Base-by-base conservation (phyloP, 1,284 basidiomycete species). In the Rhizoctonia solani region DNA sequence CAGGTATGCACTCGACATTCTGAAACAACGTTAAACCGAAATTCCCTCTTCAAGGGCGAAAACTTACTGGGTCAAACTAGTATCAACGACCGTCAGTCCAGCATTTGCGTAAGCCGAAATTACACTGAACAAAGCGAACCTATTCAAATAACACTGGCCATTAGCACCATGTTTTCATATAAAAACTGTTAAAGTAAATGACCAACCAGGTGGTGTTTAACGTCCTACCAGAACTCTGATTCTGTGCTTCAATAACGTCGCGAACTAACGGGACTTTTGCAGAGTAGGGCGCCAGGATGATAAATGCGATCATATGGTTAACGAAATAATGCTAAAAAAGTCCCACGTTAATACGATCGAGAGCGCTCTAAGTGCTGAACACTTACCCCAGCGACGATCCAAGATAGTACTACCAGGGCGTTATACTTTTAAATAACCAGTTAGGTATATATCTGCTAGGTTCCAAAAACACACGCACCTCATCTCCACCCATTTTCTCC, bases 21-120 rank as follows among this genome's bases (percentile, higher is more conserved):
- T 65, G 27, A 4, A 21, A 27, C n/a, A n/a, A n/a, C n/a, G 11
- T 25, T 30, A 23, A 5, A 5, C n/a, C 5, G 27, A n/a, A 21
- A 54, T 53, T 41, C 21, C n/a, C 16, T 39, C 37, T 39, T 8
- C 8, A 39, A 21, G 34, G 21, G n/a, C 9, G 19, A 3, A 29
- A 44, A 39, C 61, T n/a, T 34, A 65, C 61, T 65, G 47, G 9
- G 47, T 65, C 14, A 65, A 34, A 41, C 58, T 63, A 16, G 58
- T 63, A 30, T 65, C 58, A 6, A 63, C 58, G 6, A 63, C 58
- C 2, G 58, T 63, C 3, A 63, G 46, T 1, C 58, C 58, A 4
- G 58, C 58, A 23, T 63, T 63, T 4, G 58, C 58, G 23, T 63
- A 66, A 6, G 61, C 61, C 11, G 61, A 66, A n/a, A 66, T 54